Conservation (phyloP, 768 basidiomycete species). For the Suillus ampliporus region DNA sequence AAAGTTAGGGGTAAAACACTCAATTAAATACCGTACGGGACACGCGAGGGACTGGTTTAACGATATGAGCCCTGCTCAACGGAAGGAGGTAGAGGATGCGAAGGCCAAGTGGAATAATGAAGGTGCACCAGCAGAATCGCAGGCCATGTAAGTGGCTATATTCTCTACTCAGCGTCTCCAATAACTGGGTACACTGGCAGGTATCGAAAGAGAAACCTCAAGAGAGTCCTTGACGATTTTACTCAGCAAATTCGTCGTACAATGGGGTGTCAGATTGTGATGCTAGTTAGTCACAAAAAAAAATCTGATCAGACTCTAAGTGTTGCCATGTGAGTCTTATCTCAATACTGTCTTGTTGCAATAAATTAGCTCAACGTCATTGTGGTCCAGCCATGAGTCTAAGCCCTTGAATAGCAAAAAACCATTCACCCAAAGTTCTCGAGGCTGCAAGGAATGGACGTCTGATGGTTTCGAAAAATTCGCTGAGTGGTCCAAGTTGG, state of each 20-base stretch:
- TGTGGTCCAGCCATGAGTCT: no score
- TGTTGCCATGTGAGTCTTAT: no score
- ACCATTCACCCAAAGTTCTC: no score
- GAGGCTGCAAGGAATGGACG: no score
- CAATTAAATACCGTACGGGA: background rate
- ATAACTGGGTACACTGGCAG: background rate
- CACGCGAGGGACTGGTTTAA: constrained; percentile 1
- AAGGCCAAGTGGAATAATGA: background rate
- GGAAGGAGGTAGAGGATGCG: background rate
- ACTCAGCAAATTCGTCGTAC: background rate
- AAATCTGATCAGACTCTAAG: background rate
- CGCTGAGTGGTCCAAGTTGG: background rate
- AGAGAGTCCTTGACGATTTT: background rate
- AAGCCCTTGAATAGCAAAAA: no score
- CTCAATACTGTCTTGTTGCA: no score
- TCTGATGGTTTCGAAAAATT: background rate
- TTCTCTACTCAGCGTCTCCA: background rate
- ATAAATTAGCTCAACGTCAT: no score
- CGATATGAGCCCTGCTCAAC: background rate
- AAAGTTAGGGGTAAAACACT: background rate
- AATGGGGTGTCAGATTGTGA: background rate
- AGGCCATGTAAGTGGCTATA: background rate
- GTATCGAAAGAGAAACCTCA: constrained; percentile 5
- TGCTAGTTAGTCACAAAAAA: constrained; percentile 3
- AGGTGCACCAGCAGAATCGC: background rate